Percentiles rank a stretch among this genome's conserved stretches.
These are phyloP conservation scores for Lachnellula occidentalis DNA, from an alignment of 2,329 filamentous ascomycete genomes.

Conservation along the genomic window DNA sequence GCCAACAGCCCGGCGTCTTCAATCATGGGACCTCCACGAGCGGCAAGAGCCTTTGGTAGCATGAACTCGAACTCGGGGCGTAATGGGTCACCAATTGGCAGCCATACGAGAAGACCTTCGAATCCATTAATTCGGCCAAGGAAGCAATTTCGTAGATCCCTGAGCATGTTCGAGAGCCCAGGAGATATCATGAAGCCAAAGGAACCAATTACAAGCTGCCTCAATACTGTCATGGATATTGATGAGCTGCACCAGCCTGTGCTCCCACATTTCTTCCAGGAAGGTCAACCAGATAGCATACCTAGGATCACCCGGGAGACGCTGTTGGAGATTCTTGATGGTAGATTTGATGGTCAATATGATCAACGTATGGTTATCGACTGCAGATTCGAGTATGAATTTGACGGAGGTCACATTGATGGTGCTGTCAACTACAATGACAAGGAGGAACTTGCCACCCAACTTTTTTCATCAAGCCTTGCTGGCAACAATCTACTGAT, in stretches of 20 bases:
- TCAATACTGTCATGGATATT: conserved; percentile 77
- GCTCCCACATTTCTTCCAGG: conserved; percentile 77
- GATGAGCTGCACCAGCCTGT: conserved; percentile 69
- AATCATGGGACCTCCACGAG: conserved; percentile 54
- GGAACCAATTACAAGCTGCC: conserved; percentile 47
- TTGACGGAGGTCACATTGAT: conserved; percentile 90
- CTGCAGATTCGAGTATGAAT: conserved; percentile 98
- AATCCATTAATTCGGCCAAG: conserved; percentile 70
- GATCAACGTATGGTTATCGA: conserved; percentile 85
- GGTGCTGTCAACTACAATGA: conserved; percentile 95
- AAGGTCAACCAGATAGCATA: conserved; percentile 77
- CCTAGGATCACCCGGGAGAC: conserved; percentile 81
- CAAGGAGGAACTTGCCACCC: conserved; percentile 76
- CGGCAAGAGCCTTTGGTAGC: conserved; percentile 60
- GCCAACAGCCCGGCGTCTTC: conserved; percentile 53
- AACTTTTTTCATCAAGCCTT: conserved; percentile 66
- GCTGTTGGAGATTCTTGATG: conserved; percentile 81
- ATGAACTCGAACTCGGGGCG: conserved; percentile 51
- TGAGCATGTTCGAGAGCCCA: conserved; percentile 97
- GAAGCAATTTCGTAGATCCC: conserved; percentile 83
- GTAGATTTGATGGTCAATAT: conserved; percentile 70
- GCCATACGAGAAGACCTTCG: conserved; percentile 65
- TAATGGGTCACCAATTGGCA: conserved; percentile 69
- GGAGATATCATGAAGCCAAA: conserved; percentile 78
- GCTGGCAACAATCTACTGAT: conserved; percentile 73